Evolutionary conservation across 148 eudicot species (phyloP).

Genomic region (Hydrangea macrophylla): DNA sequence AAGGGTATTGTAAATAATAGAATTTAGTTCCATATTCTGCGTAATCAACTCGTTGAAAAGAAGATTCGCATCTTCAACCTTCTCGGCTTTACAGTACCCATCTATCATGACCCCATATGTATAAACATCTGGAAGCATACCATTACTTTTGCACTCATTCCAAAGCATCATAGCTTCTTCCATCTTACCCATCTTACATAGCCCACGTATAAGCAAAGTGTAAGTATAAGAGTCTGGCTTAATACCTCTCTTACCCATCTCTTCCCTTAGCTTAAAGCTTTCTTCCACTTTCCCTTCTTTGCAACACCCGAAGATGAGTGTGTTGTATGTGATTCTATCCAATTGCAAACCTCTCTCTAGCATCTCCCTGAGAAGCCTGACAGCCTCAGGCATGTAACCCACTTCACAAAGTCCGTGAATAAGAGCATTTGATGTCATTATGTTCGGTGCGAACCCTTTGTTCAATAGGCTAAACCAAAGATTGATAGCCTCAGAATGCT

Average conservation of each 20-base stretch:
- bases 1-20: slow-evolving; percentile 59
- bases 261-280: slow-evolving; percentile 61
- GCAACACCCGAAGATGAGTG: slow-evolving; percentile 66
- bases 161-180: slow-evolving; percentile 66
- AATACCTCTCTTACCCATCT: slow-evolving; percentile 59
- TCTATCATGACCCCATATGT: slow-evolving; percentile 67
- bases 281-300: slow-evolving; percentile 62
- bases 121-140: slow-evolving; percentile 47
- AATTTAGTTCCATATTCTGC: slow-evolving; percentile 45
- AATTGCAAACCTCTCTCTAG: slow-evolving; percentile 39
- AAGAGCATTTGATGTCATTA: slow-evolving; percentile 71
- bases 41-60: slow-evolving; percentile 49
- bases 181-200: slow-evolving; percentile 52
- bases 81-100: slow-evolving; percentile 67
- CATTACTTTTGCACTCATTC: slow-evolving; percentile 48
- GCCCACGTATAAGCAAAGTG: slow-evolving; percentile 51
- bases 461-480: slow-evolving; percentile 60
- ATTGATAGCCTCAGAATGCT: slow-evolving; percentile 55
- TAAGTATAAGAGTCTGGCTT: slow-evolving; percentile 53
- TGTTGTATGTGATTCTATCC: slow-evolving; percentile 71
- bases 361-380: slow-evolving; percentile 62
- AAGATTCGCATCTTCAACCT: slow-evolving; percentile 49
- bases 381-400: slow-evolving; percentile 57
- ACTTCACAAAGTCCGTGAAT: slow-evolving; percentile 66
- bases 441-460: slow-evolving; percentile 54